phyloP scores from a whole-genome alignment of 2,329 filamentous ascomycete species.

The Cercospora brassicicola region DNA sequence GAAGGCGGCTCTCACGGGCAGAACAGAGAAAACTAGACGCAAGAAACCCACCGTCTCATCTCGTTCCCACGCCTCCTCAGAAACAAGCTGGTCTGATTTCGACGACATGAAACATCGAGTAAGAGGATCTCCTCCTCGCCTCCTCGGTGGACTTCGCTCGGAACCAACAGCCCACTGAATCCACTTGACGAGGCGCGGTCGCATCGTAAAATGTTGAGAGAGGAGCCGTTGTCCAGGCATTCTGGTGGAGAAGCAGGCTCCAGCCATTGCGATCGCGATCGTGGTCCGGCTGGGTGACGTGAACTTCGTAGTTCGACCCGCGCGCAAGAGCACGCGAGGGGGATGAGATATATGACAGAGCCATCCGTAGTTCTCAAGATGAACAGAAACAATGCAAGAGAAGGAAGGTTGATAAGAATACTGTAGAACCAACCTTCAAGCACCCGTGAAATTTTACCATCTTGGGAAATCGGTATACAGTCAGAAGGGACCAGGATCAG shows the following conservation, averaged over 20 bases:
- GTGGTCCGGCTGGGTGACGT: too few species aligned
- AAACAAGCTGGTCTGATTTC: not conserved
- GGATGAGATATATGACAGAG: not conserved
- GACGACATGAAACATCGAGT: not conserved
- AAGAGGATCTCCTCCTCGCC: not conserved
- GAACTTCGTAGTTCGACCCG: too few species aligned
- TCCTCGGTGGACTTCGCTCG: not conserved
- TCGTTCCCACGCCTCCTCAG: too few species aligned
- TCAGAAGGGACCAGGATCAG: not conserved
- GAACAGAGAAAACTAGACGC: too few species aligned
- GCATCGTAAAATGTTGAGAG: not conserved
- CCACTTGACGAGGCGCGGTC: not conserved
- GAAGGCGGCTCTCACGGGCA: not conserved
- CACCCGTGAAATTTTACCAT: not conserved
- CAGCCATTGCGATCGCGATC: not conserved
- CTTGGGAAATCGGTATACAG: not conserved
- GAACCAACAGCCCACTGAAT: not conserved
- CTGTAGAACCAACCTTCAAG: not conserved
- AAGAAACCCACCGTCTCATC: too few species aligned
- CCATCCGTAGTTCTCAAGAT: too few species aligned
- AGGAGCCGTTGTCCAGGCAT: not conserved
- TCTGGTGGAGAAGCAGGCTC: not conserved
- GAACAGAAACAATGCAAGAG: not conserved
- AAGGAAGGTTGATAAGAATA: not conserved
- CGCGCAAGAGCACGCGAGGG: not conserved